These are phyloP conservation scores for Schizothecium vesticola DNA, from an alignment of 495 filamentous ascomycete genomes.

Conservation along the genomic window DNA sequence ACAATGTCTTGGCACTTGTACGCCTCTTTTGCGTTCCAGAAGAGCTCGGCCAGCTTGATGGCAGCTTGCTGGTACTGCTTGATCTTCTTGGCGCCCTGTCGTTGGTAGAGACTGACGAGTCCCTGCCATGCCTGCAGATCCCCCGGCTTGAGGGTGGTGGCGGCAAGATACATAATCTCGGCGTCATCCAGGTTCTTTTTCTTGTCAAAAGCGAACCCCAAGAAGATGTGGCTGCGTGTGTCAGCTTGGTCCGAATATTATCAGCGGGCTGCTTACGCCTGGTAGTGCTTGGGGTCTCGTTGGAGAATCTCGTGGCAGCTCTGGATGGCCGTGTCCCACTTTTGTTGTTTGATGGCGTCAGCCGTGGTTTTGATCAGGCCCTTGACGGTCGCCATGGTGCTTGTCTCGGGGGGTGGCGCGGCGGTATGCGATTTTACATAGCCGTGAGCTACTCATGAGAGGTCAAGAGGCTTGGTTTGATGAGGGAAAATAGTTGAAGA, in stretches of 20 bases:
- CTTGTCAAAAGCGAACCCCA: slow-evolving; percentile 75
- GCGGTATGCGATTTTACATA: background rate
- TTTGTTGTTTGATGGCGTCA: slow-evolving; percentile 69
- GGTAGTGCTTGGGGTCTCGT: slow-evolving; percentile 73
- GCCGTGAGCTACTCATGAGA: background rate
- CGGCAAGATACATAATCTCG: slow-evolving; percentile 68
- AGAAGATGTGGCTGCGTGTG: slow-evolving; percentile 63
- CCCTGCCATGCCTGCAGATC: slow-evolving; percentile 81
- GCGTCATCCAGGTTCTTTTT: slow-evolving; percentile 63
- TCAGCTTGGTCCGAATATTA: background rate
- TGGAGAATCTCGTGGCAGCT: slow-evolving; percentile 62
- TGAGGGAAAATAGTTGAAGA: background rate
- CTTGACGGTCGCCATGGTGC: slow-evolving; percentile 56
- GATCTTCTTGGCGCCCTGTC: slow-evolving; percentile 61
- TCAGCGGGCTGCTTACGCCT: slow-evolving; percentile 54
- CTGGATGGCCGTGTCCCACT: slow-evolving; percentile 67
- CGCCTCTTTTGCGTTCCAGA: slow-evolving; percentile 57
- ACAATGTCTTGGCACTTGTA: slow-evolving; percentile 72
- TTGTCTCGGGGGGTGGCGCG: background rate
- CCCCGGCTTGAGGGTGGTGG: slow-evolving; percentile 49
- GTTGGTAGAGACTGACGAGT: slow-evolving; percentile 78
- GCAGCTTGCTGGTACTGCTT: slow-evolving; percentile 68
- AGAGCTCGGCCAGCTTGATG: slow-evolving; percentile 68
- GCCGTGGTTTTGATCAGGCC: slow-evolving; percentile 78
- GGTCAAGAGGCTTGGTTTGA: background rate